Conservation (phyloP, 2,329 filamentous ascomycete genomes). For the Orbilia ellipsospora region DNA sequence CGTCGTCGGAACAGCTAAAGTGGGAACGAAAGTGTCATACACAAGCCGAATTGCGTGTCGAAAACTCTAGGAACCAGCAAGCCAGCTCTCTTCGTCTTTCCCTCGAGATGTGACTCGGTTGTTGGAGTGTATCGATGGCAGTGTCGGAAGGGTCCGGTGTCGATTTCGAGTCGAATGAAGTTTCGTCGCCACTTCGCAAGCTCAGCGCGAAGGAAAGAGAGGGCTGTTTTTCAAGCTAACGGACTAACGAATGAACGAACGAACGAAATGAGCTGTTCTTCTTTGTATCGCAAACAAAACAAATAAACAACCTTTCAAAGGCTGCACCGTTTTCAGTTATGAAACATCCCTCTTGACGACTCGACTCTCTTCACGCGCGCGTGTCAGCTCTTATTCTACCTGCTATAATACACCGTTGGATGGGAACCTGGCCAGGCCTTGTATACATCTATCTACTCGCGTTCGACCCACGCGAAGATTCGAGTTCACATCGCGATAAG, state of each 20-base stretch:
- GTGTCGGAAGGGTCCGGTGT: no score
- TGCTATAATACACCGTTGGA: not conserved
- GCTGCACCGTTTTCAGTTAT: not conserved
- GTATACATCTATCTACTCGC: no score
- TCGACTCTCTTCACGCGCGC: not conserved
- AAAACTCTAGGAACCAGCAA: not conserved
- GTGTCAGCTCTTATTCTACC: not conserved
- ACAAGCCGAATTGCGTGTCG: no score
- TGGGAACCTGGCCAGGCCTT: no score
- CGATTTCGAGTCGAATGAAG: no score
- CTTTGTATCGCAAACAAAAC: slow-evolving; percentile 13
- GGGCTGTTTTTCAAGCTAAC: not conserved
- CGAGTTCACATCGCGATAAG: no score
- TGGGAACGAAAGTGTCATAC: not conserved
- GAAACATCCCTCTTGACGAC: not conserved
- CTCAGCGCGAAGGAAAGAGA: not conserved
- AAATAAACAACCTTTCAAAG: slow-evolving; percentile 11
- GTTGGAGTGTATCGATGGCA: no score
- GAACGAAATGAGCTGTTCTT: not conserved
- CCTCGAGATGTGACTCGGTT: not conserved
- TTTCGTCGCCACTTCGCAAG: not conserved
- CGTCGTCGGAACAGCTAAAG: not conserved
- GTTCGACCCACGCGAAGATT: no score
- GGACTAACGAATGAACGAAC: no score
- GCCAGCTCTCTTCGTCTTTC: not conserved